Evolutionary conservation across 257 asterid species (phyloP).

Genomic region (Anisodus acutangulus): DNA sequence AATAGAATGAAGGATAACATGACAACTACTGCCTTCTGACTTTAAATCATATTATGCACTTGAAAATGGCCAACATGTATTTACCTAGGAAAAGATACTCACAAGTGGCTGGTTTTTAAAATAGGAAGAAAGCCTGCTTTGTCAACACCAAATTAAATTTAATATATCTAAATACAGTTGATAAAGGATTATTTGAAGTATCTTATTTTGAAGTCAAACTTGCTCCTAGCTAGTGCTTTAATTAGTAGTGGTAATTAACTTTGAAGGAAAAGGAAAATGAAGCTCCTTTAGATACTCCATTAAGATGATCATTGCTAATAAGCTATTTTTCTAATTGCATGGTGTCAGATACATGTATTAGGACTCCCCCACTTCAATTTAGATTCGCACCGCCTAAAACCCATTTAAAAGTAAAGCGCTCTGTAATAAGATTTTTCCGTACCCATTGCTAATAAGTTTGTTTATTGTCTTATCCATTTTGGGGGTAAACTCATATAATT

Average conservation of each 20-base stretch:
- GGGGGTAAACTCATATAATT: too few species aligned
- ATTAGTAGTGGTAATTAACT: not conserved
- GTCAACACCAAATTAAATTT: not conserved
- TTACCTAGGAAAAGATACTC: not conserved
- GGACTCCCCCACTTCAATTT: too few species aligned
- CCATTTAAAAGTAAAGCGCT: too few species aligned
- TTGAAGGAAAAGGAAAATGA: too few species aligned
- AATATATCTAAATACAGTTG: not conserved
- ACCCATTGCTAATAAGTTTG: too few species aligned
- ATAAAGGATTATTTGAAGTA: not conserved
- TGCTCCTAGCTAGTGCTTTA: not conserved
- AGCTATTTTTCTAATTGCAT: too few species aligned
- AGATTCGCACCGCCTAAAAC: too few species aligned
- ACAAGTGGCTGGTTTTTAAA: not conserved
- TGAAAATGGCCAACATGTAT: not conserved
- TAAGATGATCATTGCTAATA: too few species aligned
- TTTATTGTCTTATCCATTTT: too few species aligned
- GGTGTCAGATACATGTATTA: too few species aligned
- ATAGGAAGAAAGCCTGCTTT: not conserved
- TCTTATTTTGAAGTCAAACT: not conserved
- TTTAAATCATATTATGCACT: not conserved
- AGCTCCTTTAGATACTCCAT: too few species aligned
- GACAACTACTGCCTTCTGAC: slow-evolving; percentile 7
- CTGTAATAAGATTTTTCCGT: too few species aligned
- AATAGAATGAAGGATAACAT: not conserved